A percentile compares a stretch with the other conserved stretches of the same genome.
Conservation (phyloP, 345 rosid species). For the Citrus inodora region DNA sequence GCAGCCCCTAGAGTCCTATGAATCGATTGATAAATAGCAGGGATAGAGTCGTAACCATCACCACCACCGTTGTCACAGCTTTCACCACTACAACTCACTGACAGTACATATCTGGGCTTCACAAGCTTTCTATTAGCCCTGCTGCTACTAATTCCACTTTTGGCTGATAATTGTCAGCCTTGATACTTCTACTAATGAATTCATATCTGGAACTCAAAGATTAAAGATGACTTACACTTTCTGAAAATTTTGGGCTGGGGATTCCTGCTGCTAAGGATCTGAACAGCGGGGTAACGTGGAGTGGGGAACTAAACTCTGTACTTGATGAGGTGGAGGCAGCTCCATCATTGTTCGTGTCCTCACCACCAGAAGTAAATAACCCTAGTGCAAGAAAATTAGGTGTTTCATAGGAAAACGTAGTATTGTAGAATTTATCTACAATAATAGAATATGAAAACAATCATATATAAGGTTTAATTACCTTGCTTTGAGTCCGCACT, state of each 20-base stretch:
- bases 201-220: not conserved
- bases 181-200: conserved; percentile 2
- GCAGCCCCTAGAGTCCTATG: not conserved
- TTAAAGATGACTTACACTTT: conserved; percentile 70
- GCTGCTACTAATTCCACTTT: not conserved
- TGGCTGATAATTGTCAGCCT: not conserved
- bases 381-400: conserved; percentile 30
- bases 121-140: not conserved
- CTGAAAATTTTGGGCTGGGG: conserved; percentile 96
- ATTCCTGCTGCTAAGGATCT: conserved; percentile 95
- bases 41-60: not conserved
- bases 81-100: not conserved
- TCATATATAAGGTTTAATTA: conserved; percentile 11
- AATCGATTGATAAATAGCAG: not conserved
- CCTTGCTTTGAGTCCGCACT: conserved; percentile 45
- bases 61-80: not conserved
- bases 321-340: conserved; percentile 47
- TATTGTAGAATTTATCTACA: not conserved
- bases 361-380: conserved; percentile 37
- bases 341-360: conserved; percentile 31
- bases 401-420: conserved; percentile 13
- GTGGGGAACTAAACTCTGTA: conserved; percentile 71
- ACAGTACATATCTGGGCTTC: not conserved
- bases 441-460: conserved; percentile 1
- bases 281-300: conserved; percentile 89